phyloP scores from a whole-genome alignment of 768 basidiomycete genomes.

The Calocera cornea region DNA sequence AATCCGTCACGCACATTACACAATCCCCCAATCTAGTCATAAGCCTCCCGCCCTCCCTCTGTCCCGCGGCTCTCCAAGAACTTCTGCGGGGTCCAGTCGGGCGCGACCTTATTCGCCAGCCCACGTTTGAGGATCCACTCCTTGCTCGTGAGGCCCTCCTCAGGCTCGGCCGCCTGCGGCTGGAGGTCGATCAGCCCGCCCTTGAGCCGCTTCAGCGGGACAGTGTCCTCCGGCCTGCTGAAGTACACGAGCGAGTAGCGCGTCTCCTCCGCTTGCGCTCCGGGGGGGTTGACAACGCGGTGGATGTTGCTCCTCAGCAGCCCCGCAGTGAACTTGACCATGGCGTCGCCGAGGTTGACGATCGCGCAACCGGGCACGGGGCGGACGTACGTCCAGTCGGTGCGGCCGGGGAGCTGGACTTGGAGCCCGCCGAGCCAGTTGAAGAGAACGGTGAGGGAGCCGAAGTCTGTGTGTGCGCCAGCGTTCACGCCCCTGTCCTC shows the following conservation, averaged over 20 bases:
- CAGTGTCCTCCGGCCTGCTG: slow-evolving; percentile 44
- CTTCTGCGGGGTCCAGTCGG: background rate
- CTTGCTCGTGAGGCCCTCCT: background rate
- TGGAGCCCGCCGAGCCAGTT: slow-evolving; percentile 59
- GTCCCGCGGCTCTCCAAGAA: slow-evolving; percentile 3
- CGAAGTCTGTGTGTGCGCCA: slow-evolving; percentile 1
- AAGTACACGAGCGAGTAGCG: slow-evolving; percentile 62
- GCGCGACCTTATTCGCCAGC: background rate
- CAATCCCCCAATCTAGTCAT: background rate
- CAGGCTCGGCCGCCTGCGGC: background rate
- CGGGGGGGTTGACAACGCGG: slow-evolving; percentile 50
- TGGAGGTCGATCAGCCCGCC: background rate
- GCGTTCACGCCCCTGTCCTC: background rate
- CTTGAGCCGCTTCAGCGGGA: slow-evolving; percentile 36
- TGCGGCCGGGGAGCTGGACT: slow-evolving; percentile 46
- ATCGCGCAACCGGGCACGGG: slow-evolving; percentile 45
- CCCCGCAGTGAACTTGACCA: slow-evolving; percentile 49
- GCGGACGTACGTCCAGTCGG: slow-evolving; percentile 53
- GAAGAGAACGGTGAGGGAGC: slow-evolving; percentile 5
- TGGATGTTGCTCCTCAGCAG: slow-evolving; percentile 52
- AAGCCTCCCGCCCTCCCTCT: background rate
- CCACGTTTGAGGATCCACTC: background rate
- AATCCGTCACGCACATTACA: too few relatives aligned
- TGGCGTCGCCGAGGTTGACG: slow-evolving; percentile 50
- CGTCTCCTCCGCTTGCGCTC: slow-evolving; percentile 36